Evolutionary conservation across 1,284 basidiomycete genomes (phyloP).

Genomic region (Austroboletus niveus): DNA sequence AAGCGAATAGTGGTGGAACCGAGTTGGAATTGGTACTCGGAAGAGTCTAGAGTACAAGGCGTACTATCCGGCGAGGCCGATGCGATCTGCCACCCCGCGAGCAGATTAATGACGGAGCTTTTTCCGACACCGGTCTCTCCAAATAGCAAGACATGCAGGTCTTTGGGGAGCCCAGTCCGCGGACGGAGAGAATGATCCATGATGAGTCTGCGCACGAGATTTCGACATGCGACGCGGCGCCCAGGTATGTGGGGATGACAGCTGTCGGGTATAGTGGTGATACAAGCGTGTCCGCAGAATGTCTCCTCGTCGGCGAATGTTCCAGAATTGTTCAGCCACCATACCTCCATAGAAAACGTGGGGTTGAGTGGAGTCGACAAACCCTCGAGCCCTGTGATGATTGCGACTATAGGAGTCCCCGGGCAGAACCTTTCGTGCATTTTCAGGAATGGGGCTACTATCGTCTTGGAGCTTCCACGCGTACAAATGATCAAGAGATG

Average conservation of each 20-base stretch:
- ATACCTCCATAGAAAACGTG: conserved; percentile 28
- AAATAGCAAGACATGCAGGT: conserved; percentile 30
- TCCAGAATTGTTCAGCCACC: conserved; percentile 28
- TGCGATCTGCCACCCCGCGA: conserved; percentile 27
- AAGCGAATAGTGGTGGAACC: conserved; percentile 21
- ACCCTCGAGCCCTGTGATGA: conserved; percentile 34
- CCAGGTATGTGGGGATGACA: conserved; percentile 20
- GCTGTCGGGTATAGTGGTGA: conserved; percentile 25
- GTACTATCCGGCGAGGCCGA: conserved; percentile 23
- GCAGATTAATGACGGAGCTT: conserved; percentile 33
- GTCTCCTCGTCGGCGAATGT: conserved; percentile 12
- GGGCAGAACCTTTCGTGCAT: conserved; percentile 17
- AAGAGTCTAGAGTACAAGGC: conserved; percentile 26
- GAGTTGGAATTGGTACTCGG: conserved; percentile 27
- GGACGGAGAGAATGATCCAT: conserved; percentile 12
- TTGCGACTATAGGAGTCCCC: conserved; percentile 24
- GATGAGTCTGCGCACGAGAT: conserved; percentile 21
- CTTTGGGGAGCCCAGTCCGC: conserved; percentile 21
- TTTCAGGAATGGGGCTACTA: conserved; percentile 18
- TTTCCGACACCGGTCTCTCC: conserved; percentile 35
- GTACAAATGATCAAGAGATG: conserved; percentile 32
- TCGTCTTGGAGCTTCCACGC: conserved; percentile 20
- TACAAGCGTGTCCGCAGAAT: conserved; percentile 24
- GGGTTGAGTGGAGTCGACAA: conserved; percentile 10
- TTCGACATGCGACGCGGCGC: conserved; percentile 18